phyloP scores from a whole-genome alignment of 768 basidiomycete species.

The Lactifluus subvellereus region DNA sequence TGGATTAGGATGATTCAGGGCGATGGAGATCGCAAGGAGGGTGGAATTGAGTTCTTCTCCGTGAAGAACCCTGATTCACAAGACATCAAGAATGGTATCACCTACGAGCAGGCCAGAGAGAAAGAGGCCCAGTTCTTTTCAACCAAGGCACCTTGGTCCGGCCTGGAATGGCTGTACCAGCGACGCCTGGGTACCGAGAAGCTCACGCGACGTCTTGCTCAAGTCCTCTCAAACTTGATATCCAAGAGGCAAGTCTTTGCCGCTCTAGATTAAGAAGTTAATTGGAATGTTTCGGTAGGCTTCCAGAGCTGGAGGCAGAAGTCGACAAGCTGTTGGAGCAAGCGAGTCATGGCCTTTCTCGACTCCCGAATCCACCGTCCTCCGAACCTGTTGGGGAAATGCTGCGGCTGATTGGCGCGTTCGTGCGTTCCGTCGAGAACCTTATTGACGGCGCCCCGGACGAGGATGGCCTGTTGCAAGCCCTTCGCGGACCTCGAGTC shows the following conservation, averaged over 20 bases:
- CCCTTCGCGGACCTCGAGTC: neutral
- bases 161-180: conserved; percentile 8
- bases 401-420: conserved; percentile 23
- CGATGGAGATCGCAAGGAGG: neutral
- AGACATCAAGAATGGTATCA: conserved; percentile 17
- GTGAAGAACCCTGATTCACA: conserved; percentile 23
- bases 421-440: neutral
- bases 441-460: neutral
- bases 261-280: neutral
- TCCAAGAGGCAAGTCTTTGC: conserved; percentile 7
- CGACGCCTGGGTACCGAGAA: conserved; percentile 20
- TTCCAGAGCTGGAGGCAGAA: conserved; percentile 56
- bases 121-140: conserved; percentile 19
- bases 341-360: conserved; percentile 30
- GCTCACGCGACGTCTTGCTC: conserved; percentile 11
- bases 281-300: conserved; percentile 32
- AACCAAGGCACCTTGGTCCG: conserved; percentile 11
- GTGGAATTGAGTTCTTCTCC: conserved; percentile 12
- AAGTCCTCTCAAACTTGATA: conserved; percentile 16
- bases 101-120: conserved; percentile 19
- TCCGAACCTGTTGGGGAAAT: conserved; percentile 51
- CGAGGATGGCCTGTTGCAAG: neutral
- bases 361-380: conserved; percentile 45
- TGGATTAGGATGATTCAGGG: conserved; percentile 12
- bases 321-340: conserved; percentile 38